A percentile compares a stretch with the other conserved stretches of the same genome.
Conservation (phyloP, 108 stramenopile genomes). For the Skeletonema costatum region DNA sequence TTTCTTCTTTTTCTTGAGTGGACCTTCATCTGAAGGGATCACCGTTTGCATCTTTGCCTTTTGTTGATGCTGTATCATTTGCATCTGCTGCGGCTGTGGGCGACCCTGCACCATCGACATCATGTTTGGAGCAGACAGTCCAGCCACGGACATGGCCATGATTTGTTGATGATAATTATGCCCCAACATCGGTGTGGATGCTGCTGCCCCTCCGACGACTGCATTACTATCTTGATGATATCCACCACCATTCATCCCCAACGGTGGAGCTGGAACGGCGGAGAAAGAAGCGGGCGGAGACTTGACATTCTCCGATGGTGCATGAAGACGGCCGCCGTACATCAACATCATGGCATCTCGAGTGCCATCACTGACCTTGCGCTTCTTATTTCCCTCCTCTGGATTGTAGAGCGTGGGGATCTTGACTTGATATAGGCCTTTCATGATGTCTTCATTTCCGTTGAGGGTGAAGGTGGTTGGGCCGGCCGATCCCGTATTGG, state of each 20-base stretch:
- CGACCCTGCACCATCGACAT: background rate
- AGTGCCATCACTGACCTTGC: background rate
- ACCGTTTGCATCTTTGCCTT: background rate
- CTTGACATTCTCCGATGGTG: background rate
- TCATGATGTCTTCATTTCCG: background rate
- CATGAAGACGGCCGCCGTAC: background rate
- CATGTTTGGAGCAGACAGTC: background rate
- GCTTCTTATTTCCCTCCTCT: background rate
- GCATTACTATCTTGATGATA: background rate
- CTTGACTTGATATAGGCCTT: background rate
- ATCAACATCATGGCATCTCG: no score
- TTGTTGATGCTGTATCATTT: background rate
- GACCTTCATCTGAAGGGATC: background rate
- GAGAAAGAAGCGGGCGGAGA: background rate
- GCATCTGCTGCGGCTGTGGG: background rate
- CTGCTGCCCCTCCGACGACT: background rate
- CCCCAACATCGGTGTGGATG: background rate
- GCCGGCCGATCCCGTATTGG: background rate
- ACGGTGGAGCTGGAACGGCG: background rate
- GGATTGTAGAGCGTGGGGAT: background rate
- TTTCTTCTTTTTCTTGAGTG: background rate
- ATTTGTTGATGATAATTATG: background rate
- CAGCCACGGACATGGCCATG: background rate
- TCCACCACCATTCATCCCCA: background rate
- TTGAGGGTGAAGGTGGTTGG: constrained; percentile 1